Conservation (phyloP, 441 rosid species). For the Croton laevigatus region DNA sequence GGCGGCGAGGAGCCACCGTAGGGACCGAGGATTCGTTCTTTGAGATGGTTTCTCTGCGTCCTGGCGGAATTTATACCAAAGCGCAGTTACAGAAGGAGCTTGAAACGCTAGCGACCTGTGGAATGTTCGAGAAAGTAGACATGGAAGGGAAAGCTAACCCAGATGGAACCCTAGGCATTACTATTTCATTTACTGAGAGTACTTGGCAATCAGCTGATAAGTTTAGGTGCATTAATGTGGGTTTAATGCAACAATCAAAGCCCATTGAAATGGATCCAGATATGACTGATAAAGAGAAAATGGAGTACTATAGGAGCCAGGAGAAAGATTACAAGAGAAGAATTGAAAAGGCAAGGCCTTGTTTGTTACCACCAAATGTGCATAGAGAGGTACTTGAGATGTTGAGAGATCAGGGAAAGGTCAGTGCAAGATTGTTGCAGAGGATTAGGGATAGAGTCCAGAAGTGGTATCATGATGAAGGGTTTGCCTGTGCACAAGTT, state of each 20-base stretch:
- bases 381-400: constrained; percentile 66
- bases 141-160: constrained; percentile 81
- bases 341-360: constrained; percentile 76
- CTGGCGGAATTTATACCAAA: constrained; percentile 84
- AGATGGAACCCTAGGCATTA: constrained; percentile 69
- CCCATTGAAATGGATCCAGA: constrained; percentile 87
- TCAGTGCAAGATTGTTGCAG: constrained; percentile 88
- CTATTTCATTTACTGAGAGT: constrained; percentile 74
- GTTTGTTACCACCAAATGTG: constrained; percentile 56
- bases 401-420: constrained; percentile 73
- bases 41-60: constrained; percentile 88
- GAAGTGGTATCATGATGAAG: constrained; percentile 94
- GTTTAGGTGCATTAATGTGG: constrained; percentile 88
- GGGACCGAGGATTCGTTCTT: constrained; percentile 92
- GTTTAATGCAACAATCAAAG: constrained; percentile 75
- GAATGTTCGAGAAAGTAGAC: constrained; percentile 96
- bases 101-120: constrained; percentile 80
- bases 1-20: constrained; percentile 48
- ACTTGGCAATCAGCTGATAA: constrained; percentile 90
- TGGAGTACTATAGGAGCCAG: constrained; percentile 70
- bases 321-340: constrained; percentile 89
- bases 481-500: constrained; percentile 95
- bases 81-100: constrained; percentile 81
- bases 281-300: constrained; percentile 93
- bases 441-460: constrained; percentile 89